Base-by-base conservation (phyloP, 2,329 filamentous ascomycete genomes). In the Colletotrichum orchidophilum region DNA sequence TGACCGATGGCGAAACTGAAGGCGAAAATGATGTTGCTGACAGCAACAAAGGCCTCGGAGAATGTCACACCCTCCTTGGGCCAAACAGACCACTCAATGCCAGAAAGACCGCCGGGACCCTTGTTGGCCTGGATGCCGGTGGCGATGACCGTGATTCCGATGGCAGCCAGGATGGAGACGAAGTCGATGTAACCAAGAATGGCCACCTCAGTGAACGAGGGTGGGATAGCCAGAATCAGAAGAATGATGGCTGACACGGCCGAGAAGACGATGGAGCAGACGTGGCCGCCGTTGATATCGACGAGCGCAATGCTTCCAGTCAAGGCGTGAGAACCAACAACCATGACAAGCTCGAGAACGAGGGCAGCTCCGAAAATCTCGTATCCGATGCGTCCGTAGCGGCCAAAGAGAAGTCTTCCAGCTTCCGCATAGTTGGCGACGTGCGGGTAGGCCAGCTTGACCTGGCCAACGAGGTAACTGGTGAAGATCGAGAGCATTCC, bases 301-400 rank as follows among this genome's bases (percentile, higher is more conserved):
- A 90, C 90, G 80, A 93, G 87, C 74, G 91, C 91, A 75, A 93
- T 91, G 29, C 86, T 87, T 74, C 93, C 93, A 0, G 91, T 93
- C 73, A 94, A 82, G 55, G 92, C 84, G 80, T 94, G 93, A n/a
- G 91, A 92, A 31, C 88, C 90, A 80, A 92, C 90, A 75, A 93
- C 87, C 81, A 94, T 93, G 70, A 92, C 81, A 39, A 94, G 83
- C 78, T 93, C 89, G 15, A 93, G 80, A 11, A 87, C 82, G 74
- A 92, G 90, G 72, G 87, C 90, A 71, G 83, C 80, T 29, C 90
- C 90, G 58, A 93, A 82, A 29, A 94, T 73, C 77, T 92, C 89
- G 71, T 90, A 87, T 2, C 90, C 91, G 49, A 88, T 81, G 15
- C 80, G 82, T 6, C 92, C 69, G 46, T 57, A 71, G 33, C 69